Conservation (phyloP, 2,329 filamentous ascomycete genomes). For the Penicillium sp. region DNA sequence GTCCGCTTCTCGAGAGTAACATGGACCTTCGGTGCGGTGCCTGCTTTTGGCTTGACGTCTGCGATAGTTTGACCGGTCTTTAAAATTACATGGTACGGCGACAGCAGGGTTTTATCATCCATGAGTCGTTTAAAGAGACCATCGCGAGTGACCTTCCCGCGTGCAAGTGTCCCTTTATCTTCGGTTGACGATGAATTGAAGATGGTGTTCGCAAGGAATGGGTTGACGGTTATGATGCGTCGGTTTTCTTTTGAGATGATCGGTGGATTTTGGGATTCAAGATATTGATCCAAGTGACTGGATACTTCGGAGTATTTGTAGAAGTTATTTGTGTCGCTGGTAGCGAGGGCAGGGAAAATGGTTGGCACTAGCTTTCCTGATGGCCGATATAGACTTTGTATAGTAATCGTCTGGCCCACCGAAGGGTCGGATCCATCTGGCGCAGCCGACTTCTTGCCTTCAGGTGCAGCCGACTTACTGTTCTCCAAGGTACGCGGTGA, state of each 20-base stretch:
- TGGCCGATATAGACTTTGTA: constrained; percentile 57
- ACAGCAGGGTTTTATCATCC: constrained; percentile 49
- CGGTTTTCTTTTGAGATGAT: constrained; percentile 59
- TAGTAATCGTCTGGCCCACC: constrained; percentile 44
- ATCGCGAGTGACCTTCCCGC: constrained; percentile 60
- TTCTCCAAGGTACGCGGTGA: constrained; percentile 54
- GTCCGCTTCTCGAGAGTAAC: constrained; percentile 64
- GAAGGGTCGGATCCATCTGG: constrained; percentile 41
- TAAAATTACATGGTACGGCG: constrained; percentile 59
- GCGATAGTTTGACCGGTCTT: constrained; percentile 39
- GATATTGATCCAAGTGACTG: constrained; percentile 57
- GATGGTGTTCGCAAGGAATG: constrained; percentile 62
- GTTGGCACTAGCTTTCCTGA: constrained; percentile 59
- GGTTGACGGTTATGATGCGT: constrained; percentile 61
- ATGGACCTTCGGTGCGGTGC: constrained; percentile 59
- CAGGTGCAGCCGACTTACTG: constrained; percentile 33
- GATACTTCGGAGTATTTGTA: constrained; percentile 63
- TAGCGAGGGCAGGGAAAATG: constrained; percentile 49
- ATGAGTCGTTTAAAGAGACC: constrained; percentile 60
- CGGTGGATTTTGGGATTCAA: constrained; percentile 54
- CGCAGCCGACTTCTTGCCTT: constrained; percentile 28
- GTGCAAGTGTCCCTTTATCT: constrained; percentile 58
- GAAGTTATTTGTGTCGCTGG: constrained; percentile 53
- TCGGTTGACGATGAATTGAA: constrained; percentile 55
- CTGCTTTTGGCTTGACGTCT: constrained; percentile 61